Conservation (phyloP, 2,329 filamentous ascomycete species). For the Penicillium sp. region DNA sequence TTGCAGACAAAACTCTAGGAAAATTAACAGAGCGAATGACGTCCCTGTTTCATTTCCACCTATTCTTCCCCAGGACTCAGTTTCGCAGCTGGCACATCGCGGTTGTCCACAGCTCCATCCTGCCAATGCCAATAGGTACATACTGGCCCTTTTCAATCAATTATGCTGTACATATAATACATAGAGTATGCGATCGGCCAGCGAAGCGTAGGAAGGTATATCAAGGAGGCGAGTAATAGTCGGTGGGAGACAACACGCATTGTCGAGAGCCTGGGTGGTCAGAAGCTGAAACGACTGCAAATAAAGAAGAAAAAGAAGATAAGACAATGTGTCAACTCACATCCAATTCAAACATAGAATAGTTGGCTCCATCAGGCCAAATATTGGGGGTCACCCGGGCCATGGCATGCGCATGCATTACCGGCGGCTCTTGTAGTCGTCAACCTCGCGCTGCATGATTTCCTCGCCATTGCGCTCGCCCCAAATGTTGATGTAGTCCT, state of each 20-base stretch:
- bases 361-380: background rate
- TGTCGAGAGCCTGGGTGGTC: background rate
- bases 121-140: background rate
- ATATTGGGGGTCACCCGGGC: slow-evolving; percentile 2
- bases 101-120: background rate
- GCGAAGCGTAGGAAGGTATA: slow-evolving; percentile 21
- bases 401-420: background rate
- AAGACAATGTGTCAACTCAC: background rate
- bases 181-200: slow-evolving; percentile 26
- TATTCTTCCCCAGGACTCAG: background rate
- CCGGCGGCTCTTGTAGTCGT: slow-evolving; percentile 29
- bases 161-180: slow-evolving; percentile 36
- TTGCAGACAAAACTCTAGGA: background rate
- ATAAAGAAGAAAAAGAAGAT: background rate
- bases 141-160: slow-evolving; percentile 10
- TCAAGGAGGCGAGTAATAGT: slow-evolving; percentile 14
- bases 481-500: slow-evolving; percentile 46
- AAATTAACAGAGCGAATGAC: slow-evolving; percentile 7
- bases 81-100: background rate
- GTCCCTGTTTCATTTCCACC: background rate
- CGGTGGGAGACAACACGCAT: background rate
- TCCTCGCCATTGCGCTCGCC: slow-evolving; percentile 41
- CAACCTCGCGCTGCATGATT: slow-evolving; percentile 21
- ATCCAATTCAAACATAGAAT: background rate
- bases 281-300: background rate